These are phyloP conservation scores for Penicillium flavigenum DNA, from an alignment of 495 filamentous ascomycete species.

Conservation along the genomic window DNA sequence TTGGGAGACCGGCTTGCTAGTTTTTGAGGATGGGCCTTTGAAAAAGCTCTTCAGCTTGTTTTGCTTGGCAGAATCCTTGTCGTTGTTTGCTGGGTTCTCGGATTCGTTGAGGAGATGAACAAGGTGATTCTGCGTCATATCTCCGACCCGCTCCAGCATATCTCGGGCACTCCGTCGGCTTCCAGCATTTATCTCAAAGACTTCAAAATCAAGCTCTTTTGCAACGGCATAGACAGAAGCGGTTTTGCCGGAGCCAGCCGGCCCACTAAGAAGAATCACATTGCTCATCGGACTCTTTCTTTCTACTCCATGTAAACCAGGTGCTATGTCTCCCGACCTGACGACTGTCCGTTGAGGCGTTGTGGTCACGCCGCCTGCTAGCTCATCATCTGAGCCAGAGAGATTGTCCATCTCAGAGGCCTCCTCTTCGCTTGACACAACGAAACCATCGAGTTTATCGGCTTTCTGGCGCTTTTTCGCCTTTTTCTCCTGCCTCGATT, in stretches of 20 bases:
- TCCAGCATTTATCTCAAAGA: constrained; percentile 91
- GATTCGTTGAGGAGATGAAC: constrained; percentile 56
- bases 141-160: constrained; percentile 85
- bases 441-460: constrained; percentile 75
- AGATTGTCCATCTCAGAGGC: constrained; percentile 71
- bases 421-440: constrained; percentile 84
- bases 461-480: constrained; percentile 68
- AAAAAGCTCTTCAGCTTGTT: constrained; percentile 82
- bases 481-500: constrained; percentile 44
- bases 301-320: constrained; percentile 33
- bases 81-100: constrained; percentile 26
- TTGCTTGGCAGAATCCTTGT: constrained; percentile 62
- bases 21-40: constrained; percentile 45
- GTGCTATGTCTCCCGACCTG: constrained; percentile 51
- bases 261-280: constrained; percentile 82
- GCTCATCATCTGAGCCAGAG: constrained; percentile 61
- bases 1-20: constrained; percentile 23
- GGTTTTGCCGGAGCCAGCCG: constrained; percentile 89
- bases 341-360: constrained; percentile 63
- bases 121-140: constrained; percentile 95
- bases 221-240: constrained; percentile 92
- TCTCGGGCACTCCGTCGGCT: constrained; percentile 85
- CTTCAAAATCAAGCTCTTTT: constrained; percentile 88
- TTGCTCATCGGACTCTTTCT: constrained; percentile 54
- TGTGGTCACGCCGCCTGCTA: constrained; percentile 38